Base-by-base conservation (phyloP, 2,329 filamentous ascomycete genomes). In the Pseudocercospora cruenta region DNA sequence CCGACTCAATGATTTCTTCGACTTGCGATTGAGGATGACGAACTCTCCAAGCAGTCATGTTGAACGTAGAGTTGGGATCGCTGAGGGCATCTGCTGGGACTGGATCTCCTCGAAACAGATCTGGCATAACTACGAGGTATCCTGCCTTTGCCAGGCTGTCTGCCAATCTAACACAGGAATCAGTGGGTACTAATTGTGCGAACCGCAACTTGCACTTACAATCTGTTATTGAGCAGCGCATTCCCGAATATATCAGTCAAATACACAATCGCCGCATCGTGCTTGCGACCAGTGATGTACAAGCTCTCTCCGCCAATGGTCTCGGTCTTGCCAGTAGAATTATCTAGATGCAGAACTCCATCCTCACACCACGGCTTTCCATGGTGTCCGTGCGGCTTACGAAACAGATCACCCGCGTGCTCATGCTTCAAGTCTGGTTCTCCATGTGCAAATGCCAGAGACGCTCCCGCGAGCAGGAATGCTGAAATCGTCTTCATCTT, bases 1-100 rank as follows among this genome's bases (percentile, higher is more conserved):
- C 61, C 53, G 78, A 75, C n/a, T 79, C 79, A 62, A 87, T 78
- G 61, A 86, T 80, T 7, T 80, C 78, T 60, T 86, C 83, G 1
- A 82, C 81, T 7, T 75, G 76, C 5, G 76, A 72, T 16, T 80
- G 74, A 0, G 76, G 71, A 72, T 85, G 84, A 3, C 73, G 85
- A 74, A 71, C 72, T 3, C 82, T 73, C 78, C 83, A 85, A 0
- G 70, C 77, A 0, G 75, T 78, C 7, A 80, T 70, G 72, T 82
- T 79, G 76, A 80, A 83, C 36, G 62, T 67, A 19, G 69, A 83
- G 39, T 69, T 66, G 1, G 72, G 72, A 59, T 72, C 62, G 26
- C 62, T 64, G 12, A 74, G 69, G 5, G 70, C 69, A 28, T 73
- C 65, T 10, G 64, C 66, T 1, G 76, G 75, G 24, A 74, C 71